Conservation (phyloP, 169 alveolate genomes). For the Cyclospora cayetanensis region DNA sequence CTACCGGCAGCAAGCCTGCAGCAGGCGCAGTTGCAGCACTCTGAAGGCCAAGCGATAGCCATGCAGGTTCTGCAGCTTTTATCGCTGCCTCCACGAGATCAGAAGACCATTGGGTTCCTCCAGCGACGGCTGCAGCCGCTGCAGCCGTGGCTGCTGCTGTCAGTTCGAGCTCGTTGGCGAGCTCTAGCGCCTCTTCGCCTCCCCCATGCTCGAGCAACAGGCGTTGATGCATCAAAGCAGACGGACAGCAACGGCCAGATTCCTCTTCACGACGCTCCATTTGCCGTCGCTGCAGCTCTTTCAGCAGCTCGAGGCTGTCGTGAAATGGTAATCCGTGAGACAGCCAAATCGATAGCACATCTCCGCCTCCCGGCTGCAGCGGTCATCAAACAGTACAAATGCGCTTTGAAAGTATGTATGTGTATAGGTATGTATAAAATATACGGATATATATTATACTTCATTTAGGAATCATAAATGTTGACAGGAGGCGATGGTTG, state of each 20-base stretch:
- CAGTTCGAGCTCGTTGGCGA: slow-evolving; percentile 28
- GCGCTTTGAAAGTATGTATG: too few species aligned
- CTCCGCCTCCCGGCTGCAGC: slow-evolving; percentile 33
- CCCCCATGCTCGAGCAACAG: slow-evolving; percentile 64
- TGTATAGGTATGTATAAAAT: too few species aligned
- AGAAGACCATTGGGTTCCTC: not conserved
- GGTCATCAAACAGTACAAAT: too few species aligned
- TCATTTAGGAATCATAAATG: too few species aligned
- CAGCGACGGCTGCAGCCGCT: slow-evolving; percentile 52
- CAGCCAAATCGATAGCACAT: slow-evolving; percentile 14
- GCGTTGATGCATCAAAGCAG: slow-evolving; percentile 41
- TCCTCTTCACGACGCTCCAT: slow-evolving; percentile 28
- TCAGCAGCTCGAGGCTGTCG: slow-evolving; percentile 47
- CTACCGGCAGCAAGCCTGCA: slow-evolving; percentile 53
- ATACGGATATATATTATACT: too few species aligned
- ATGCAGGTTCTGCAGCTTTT: not conserved
- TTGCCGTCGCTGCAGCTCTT: slow-evolving; percentile 19
- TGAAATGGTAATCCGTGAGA: slow-evolving; percentile 43
- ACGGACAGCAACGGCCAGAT: slow-evolving; percentile 11
- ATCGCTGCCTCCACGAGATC: slow-evolving; percentile 43
- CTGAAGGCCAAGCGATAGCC: slow-evolving; percentile 49
- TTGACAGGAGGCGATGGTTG: too few species aligned
- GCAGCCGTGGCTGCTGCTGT: slow-evolving; percentile 66
- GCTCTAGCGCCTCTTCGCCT: slow-evolving; percentile 54
- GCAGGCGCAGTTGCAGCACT: slow-evolving; percentile 32